Base-by-base conservation (phyloP, 148 eudicot species). In the Heliosperma pusillum region DNA sequence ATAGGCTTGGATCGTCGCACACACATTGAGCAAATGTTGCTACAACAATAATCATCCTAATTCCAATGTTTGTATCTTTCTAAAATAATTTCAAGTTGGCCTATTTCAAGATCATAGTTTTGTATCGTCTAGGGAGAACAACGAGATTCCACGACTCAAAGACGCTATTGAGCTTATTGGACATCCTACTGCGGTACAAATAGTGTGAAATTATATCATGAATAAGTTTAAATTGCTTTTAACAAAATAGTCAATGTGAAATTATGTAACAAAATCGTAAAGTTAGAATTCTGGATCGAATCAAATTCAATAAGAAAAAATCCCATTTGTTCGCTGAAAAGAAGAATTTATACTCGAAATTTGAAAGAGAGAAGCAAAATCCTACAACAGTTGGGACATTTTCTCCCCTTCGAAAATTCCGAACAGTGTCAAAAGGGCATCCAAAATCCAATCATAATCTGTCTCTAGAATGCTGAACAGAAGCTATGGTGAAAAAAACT, bases 1-100 rank as follows among this genome's bases (percentile, higher is more conserved):
- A 77, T 63, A 76, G 44, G 79, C 58, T 44, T 17, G 79, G n/a
- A n/a, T n/a, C n/a, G 58, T 71, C 73, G 58, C 79, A 76, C 40
- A 73, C 79, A 42, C 79, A 76, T 68, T 76, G 79, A n/a, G 73
- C 79, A 17, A 57, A 11, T 40, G 68, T 12, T 57, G 65, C 5
- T n/a, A n/a, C n/a, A n/a, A 29, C 30, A 29, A 29, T 29, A 29
- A 29, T 29, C 30, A 29, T 29, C 30, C 30, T 29, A n/a, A n/a
- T n/a, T n/a, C n/a, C n/a, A n/a, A 29, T 29, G 30, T 29, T 29
- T 29, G 30, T 29, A 29, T 29, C 30, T 1, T 29, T 29, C 30
- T 29, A 29, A 29, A 29, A 29, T 29, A 29, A 29, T 29, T 29
- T 29, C 30, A 29, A 29, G 30, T 29, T 29, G 2, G 3, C 30